These are phyloP conservation scores for Crassisporium funariophilum DNA, from an alignment of 768 basidiomycete genomes.

Conservation along the genomic window DNA sequence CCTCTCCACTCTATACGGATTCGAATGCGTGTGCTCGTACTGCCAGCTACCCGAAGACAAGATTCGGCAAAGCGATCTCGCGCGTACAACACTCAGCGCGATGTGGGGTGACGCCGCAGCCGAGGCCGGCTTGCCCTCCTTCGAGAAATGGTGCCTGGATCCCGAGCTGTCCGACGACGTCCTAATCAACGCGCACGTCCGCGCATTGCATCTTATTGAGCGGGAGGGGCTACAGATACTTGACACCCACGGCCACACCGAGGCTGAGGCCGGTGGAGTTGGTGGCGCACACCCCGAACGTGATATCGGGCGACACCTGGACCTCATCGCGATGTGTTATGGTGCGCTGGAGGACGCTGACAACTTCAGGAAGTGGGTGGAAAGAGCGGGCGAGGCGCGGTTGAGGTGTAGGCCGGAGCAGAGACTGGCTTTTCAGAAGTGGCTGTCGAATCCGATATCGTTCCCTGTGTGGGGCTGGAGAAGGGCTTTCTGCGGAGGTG, in stretches of 20 bases:
- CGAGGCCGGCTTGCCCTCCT: conserved; percentile 21
- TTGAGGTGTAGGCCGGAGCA: conserved; percentile 19
- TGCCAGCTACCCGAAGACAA: conserved; percentile 23
- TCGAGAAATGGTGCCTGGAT: conserved; percentile 38
- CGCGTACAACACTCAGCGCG: conserved; percentile 26
- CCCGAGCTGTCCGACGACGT: conserved; percentile 23
- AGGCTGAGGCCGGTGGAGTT: not conserved
- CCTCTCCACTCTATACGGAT: conserved; percentile 29
- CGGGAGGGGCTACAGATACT: conserved; percentile 37
- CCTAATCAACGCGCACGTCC: conserved; percentile 34
- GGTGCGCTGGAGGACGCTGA: conserved; percentile 39
- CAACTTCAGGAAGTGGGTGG: conserved; percentile 37
- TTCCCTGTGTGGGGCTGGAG: conserved; percentile 43
- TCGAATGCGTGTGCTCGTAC: conserved; percentile 33
- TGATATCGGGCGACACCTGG: conserved; percentile 28
- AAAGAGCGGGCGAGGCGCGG: conserved; percentile 28
- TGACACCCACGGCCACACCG: conserved; percentile 3
- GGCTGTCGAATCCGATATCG: conserved; percentile 35
- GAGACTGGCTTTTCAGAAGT: conserved; percentile 31
- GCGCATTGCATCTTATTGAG: conserved; percentile 31
- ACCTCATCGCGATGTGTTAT: conserved; percentile 43
- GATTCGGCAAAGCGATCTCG: conserved; percentile 27
- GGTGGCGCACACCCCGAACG: conserved; percentile 1
- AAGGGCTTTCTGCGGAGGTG: conserved; percentile 38
- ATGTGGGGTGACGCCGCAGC: conserved; percentile 21